A percentile compares a stretch with the other conserved stretches of the same genome.
Conservation (phyloP, 176 grass and related monocot genomes). For the Hsuehochloa calcarea region DNA sequence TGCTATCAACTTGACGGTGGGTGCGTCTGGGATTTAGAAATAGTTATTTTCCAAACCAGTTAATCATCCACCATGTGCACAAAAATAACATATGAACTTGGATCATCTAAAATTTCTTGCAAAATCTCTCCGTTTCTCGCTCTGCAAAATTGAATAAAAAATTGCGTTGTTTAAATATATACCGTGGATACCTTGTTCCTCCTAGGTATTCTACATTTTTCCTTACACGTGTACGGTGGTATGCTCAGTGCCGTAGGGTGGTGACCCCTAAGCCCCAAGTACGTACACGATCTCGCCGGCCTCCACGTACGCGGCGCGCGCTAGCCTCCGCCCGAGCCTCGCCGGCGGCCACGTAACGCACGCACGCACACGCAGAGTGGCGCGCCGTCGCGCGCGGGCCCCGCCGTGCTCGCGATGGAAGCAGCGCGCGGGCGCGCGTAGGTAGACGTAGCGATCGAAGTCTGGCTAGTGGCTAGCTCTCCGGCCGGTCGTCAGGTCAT, state of each 20-base stretch:
- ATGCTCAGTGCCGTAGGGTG: background rate
- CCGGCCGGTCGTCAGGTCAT: background rate
- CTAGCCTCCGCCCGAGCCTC: background rate
- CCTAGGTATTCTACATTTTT: too few relatives aligned
- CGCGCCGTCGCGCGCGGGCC: background rate
- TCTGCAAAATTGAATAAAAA: background rate
- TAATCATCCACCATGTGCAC: background rate
- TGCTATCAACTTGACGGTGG: background rate
- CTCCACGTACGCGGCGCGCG: background rate
- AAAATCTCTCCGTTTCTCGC: background rate
- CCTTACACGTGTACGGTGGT: too few relatives aligned
- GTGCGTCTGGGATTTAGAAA: background rate
- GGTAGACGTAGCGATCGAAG: background rate
- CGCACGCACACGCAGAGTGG: background rate
- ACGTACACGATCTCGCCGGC: background rate
- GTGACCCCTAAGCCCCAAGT: background rate
- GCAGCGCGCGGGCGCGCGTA: background rate
- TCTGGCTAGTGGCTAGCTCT: background rate
- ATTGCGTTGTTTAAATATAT: too few relatives aligned
- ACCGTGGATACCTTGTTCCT: too few relatives aligned
- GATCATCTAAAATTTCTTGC: too few relatives aligned
- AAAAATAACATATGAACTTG: background rate
- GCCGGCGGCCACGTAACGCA: background rate
- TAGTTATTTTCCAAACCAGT: background rate
- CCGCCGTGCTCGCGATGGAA: background rate